Evolutionary conservation across 371 early-diverging fungal genomes (phyloP).

Genomic region (Chytridium lagenaria): DNA sequence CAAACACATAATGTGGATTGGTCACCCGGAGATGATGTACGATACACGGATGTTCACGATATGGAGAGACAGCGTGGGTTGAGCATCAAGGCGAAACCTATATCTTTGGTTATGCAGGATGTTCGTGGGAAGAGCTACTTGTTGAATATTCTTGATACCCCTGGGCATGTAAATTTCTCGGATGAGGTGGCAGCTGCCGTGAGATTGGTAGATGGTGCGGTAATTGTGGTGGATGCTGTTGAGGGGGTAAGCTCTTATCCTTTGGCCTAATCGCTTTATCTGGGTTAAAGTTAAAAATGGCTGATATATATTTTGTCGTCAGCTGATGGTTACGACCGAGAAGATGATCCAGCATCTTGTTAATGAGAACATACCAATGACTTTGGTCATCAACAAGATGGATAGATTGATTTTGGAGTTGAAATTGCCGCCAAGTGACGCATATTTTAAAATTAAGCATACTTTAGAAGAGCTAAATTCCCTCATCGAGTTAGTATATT

Average conservation of each 20-base stretch:
- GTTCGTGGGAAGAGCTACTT: conserved; percentile 85
- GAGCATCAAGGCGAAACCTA: conserved; percentile 92
- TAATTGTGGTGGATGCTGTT: conserved; percentile 94
- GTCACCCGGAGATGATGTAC: conserved; percentile 61
- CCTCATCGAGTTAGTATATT: conserved; percentile 64
- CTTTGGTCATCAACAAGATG: conserved; percentile 93
- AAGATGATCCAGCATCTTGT: conserved; percentile 86
- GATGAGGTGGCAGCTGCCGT: conserved; percentile 92
- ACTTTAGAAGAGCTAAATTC: conserved; percentile 95
- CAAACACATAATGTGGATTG: conserved; percentile 74
- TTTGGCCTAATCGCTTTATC: too few relatives aligned
- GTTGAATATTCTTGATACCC: conserved; percentile 92
- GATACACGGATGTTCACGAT: conserved; percentile 92
- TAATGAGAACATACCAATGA: conserved; percentile 79
- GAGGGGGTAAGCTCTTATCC: conserved; percentile 92
- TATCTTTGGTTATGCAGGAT: conserved; percentile 87
- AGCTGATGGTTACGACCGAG: conserved; percentile 92
- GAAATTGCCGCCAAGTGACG: conserved; percentile 94
- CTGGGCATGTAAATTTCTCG: conserved; percentile 93
- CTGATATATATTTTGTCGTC: too few relatives aligned
- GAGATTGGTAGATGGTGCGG: conserved; percentile 90
- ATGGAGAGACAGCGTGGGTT: conserved; percentile 91
- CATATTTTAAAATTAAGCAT: conserved; percentile 93
- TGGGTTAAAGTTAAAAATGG: too few relatives aligned
- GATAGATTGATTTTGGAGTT: conserved; percentile 96